Evolutionary conservation across 2,329 filamentous ascomycete species (phyloP).

Genomic region (Talaromyces islandicus): DNA sequence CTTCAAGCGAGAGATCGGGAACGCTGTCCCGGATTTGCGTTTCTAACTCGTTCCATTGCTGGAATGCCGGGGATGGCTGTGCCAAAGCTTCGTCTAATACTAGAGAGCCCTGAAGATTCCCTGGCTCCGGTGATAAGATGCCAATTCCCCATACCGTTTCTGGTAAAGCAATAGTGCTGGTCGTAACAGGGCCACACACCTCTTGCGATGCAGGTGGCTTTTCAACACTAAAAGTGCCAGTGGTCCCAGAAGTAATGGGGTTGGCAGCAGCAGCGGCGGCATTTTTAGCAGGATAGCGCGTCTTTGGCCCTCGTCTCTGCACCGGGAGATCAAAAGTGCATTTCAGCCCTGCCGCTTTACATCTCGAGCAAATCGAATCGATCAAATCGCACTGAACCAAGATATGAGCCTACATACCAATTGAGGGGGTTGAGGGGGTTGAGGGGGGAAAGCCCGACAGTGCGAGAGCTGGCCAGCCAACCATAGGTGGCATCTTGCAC

Average conservation of each 20-base stretch:
- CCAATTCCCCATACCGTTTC: conserved; percentile 7
- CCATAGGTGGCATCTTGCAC: not conserved
- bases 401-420: not conserved
- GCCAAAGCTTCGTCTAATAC: conserved; percentile 11
- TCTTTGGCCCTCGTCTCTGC: conserved; percentile 35
- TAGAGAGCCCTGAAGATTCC: conserved; percentile 4
- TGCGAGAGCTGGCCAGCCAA: not conserved
- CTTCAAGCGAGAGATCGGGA: conserved; percentile 9
- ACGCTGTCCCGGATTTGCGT: conserved; percentile 2
- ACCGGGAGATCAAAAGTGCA: conserved; percentile 37
- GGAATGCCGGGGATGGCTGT: conserved; percentile 5
- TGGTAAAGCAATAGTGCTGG: not conserved
- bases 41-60: conserved; percentile 13
- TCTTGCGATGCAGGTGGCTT: not conserved
- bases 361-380: conserved; percentile 16
- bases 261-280: not conserved
- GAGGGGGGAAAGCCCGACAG: not conserved
- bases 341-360: conserved; percentile 24
- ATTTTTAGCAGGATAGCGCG: conserved; percentile 3
- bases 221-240: not conserved
- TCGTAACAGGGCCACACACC: not conserved
- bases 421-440: too few relatives aligned
- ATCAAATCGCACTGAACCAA: conserved; percentile 11
- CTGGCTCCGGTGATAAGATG: conserved; percentile 7
- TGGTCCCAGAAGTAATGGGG: not conserved